phyloP scores from a whole-genome alignment of 352 stramenopile species.

The Halophytophthora batemanensis region DNA sequence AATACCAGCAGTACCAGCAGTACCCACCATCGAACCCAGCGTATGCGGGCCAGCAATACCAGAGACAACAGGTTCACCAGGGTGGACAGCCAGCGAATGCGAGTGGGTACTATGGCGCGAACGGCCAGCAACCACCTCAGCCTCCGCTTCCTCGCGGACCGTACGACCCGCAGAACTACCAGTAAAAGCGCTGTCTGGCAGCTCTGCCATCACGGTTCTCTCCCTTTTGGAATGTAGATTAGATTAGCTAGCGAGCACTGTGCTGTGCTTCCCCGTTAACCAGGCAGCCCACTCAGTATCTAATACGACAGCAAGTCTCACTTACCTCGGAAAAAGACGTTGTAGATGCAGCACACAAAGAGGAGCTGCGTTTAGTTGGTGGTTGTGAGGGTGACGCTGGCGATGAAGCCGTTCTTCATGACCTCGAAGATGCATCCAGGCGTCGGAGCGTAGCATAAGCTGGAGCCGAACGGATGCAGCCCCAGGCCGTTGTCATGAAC shows the following conservation, averaged over 20 bases:
- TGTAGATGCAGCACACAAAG: background rate
- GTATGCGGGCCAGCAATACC: slow-evolving; percentile 7
- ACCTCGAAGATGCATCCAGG: slow-evolving; percentile 81
- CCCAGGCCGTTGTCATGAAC: slow-evolving; percentile 76
- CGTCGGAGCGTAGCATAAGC: slow-evolving; percentile 68
- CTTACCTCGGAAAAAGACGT: too few species aligned
- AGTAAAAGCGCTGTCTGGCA: slow-evolving; percentile 18
- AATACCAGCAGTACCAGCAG: slow-evolving; percentile 20
- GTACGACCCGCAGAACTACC: slow-evolving; percentile 30
- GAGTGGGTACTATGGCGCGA: slow-evolving; percentile 17
- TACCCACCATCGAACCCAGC: slow-evolving; percentile 12
- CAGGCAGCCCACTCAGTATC: background rate
- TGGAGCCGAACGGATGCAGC: slow-evolving; percentile 77
- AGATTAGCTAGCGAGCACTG: slow-evolving; percentile 13
- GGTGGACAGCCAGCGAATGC: slow-evolving; percentile 5
- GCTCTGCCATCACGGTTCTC: slow-evolving; percentile 5
- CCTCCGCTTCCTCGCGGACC: slow-evolving; percentile 32
- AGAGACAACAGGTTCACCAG: slow-evolving; percentile 17
- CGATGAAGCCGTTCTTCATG: slow-evolving; percentile 76
- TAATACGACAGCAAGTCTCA: too few species aligned
- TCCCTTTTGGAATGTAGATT: slow-evolving; percentile 31
- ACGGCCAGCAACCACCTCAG: slow-evolving; percentile 14
- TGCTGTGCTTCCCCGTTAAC: slow-evolving; percentile 5
- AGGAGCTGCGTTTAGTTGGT: slow-evolving; percentile 8
- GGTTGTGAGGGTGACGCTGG: slow-evolving; percentile 62